These are phyloP conservation scores for Cercospora berteroae DNA, from an alignment of 2,329 filamentous ascomycete genomes.

Conservation along the genomic window DNA sequence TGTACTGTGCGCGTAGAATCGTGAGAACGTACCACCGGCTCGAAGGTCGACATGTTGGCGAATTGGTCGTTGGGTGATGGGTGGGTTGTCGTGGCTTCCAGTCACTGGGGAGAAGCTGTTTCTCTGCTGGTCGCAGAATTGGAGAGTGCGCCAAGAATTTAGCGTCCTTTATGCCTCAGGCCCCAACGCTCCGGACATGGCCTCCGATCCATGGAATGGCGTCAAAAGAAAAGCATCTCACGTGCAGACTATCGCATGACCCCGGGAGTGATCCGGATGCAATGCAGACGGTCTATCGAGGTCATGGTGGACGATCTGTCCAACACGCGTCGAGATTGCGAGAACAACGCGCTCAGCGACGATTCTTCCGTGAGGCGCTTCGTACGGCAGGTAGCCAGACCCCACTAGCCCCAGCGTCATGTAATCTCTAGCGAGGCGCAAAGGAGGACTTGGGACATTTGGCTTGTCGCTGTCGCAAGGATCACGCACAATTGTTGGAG, in stretches of 20 bases:
- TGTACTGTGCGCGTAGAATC: neutral
- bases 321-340: neutral
- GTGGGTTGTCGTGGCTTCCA: conserved; percentile 7
- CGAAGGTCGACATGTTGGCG: conserved; percentile 63
- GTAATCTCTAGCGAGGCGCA: conserved; percentile 4
- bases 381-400: conserved; percentile 1
- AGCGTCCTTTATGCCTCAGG: neutral
- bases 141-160: conserved; percentile 1
- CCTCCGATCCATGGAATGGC: neutral
- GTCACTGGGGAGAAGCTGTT: neutral
- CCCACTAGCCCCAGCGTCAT: conserved; percentile 2
- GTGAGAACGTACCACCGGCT: conserved; percentile 59
- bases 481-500: conserved; percentile 4
- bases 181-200: neutral
- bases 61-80: conserved; percentile 18
- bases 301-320: neutral
- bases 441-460: conserved; percentile 10
- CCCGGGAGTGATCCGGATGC: conserved; percentile 1
- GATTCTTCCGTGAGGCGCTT: neutral
- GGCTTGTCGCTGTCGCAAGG: conserved; percentile 4
- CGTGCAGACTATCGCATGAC: neutral
- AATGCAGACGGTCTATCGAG: neutral
- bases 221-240: neutral
- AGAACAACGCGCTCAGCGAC: neutral
- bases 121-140: conserved; percentile 2